Evolutionary conservation across 2,329 filamentous ascomycete genomes (phyloP).

Genomic region (Furcasterigmium sp.): DNA sequence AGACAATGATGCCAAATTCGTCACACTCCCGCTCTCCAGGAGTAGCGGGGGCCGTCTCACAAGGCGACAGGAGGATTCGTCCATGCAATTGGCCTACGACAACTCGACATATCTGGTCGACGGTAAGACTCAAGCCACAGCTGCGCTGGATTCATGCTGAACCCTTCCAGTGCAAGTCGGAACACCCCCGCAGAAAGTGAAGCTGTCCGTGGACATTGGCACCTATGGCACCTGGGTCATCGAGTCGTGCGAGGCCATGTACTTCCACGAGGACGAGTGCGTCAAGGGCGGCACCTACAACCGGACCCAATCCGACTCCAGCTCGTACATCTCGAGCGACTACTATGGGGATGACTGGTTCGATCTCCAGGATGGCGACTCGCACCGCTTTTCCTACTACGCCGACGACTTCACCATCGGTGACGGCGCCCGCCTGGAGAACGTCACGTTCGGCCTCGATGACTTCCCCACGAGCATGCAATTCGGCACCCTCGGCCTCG

Average conservation of each 20-base stretch:
- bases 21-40: too few species aligned
- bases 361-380: slow-evolving; percentile 20
- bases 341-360: neutral
- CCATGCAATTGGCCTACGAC: too few species aligned
- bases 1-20: too few species aligned
- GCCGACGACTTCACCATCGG: slow-evolving; percentile 39
- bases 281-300: neutral
- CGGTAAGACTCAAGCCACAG: too few species aligned
- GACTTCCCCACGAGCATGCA: neutral
- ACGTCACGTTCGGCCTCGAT: slow-evolving; percentile 24
- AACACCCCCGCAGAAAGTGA: neutral
- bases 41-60: too few species aligned
- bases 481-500: neutral
- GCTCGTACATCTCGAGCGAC: neutral
- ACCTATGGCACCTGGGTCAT: neutral
- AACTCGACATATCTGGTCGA: too few species aligned
- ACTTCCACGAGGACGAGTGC: neutral
- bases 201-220: neutral
- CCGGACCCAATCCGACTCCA: neutral
- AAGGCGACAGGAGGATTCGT: too few species aligned
- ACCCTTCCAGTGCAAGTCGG: neutral
- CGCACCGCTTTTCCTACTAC: slow-evolving; percentile 45
- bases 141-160: neutral
- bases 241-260: neutral
- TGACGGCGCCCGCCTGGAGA: slow-evolving; percentile 19